Evolutionary conservation across 2,329 filamentous ascomycete genomes (phyloP).

Genomic region (Xylaria arbuscula): DNA sequence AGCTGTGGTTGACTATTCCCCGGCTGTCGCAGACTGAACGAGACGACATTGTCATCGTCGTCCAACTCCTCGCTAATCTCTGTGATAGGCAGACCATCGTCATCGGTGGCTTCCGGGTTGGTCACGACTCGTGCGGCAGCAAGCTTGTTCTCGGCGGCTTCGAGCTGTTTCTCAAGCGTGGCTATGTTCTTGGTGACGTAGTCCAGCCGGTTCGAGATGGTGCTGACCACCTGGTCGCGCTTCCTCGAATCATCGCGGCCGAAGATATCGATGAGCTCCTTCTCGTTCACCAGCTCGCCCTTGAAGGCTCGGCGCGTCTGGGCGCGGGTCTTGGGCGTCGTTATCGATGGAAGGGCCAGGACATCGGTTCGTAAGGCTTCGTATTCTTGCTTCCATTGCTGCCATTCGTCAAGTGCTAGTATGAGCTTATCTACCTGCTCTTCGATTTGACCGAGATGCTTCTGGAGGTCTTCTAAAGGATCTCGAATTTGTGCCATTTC

Average conservation of each 20-base stretch:
- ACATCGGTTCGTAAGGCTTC: slow-evolving; percentile 89
- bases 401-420: slow-evolving; percentile 86
- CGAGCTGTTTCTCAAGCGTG: slow-evolving; percentile 69
- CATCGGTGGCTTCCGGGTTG: slow-evolving; percentile 71
- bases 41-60: slow-evolving; percentile 86
- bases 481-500: slow-evolving; percentile 52
- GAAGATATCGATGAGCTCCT: slow-evolving; percentile 65
- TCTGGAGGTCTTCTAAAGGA: slow-evolving; percentile 76
- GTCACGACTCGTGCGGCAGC: slow-evolving; percentile 70
- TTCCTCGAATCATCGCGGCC: slow-evolving; percentile 60
- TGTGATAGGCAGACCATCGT: slow-evolving; percentile 80
- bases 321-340: slow-evolving; percentile 65
- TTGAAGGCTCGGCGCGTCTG: slow-evolving; percentile 69
- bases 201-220: slow-evolving; percentile 82
- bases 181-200: slow-evolving; percentile 87
- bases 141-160: slow-evolving; percentile 74
- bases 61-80: slow-evolving; percentile 95
- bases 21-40: slow-evolving; percentile 72
- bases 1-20: slow-evolving; percentile 75
- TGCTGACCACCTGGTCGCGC: slow-evolving; percentile 71
- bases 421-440: slow-evolving; percentile 78
- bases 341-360: slow-evolving; percentile 61
- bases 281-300: slow-evolving; percentile 71
- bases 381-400: slow-evolving; percentile 91
- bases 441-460: slow-evolving; percentile 79